Base-by-base conservation (phyloP, 2,329 filamentous ascomycete genomes). In the Aspergillus ruber region DNA sequence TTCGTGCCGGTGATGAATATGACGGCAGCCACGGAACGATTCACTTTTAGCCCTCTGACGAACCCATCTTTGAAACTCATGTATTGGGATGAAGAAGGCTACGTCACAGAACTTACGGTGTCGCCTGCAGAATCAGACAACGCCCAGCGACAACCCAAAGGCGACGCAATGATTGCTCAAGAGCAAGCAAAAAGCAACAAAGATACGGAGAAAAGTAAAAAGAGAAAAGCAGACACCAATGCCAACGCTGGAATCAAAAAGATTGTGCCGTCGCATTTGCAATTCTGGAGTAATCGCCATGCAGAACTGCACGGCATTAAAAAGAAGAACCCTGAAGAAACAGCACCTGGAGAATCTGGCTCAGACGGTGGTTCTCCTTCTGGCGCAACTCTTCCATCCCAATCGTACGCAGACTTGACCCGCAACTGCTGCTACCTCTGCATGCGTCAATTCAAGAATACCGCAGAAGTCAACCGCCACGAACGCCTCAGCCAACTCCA, bases 1-100 rank as follows among this genome's bases (percentile, higher is more conserved):
- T 93, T 94, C 59, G 80, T 90, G 10, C 87, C 86, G 0, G 84
- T 86, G 39, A 75, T 85, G 43, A 79, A 83, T 44, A 75, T 77
- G 6, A 74, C 75, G 4, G 72, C 78, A 0, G 77, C 78, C 15
- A 79, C 75, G n/a, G 76, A 80, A 12, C 74, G 71, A 41, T 83
- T 83, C 62, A 85, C 84, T 0, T 90, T 91, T 59, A 76, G 77
- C 27, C 85, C 86, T 1, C 73, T 88, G 1, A 82, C 81, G 54
- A 90, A 90, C 56, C 76, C 83, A 1, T 73, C 77, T 0, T 68
- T 87, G 48, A 81, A 82, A 50, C 76, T 90, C 38, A 83, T 83
- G 59, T 91, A 91, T 64, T 88, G 87, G 79, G 86, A 90, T 58
- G 77, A 83, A 44, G 80, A 83, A 20, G 84, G 83, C 2, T 91